These are phyloP conservation scores for Tricholoma sp. DNA, from an alignment of 768 basidiomycete species.

Conservation along the genomic window DNA sequence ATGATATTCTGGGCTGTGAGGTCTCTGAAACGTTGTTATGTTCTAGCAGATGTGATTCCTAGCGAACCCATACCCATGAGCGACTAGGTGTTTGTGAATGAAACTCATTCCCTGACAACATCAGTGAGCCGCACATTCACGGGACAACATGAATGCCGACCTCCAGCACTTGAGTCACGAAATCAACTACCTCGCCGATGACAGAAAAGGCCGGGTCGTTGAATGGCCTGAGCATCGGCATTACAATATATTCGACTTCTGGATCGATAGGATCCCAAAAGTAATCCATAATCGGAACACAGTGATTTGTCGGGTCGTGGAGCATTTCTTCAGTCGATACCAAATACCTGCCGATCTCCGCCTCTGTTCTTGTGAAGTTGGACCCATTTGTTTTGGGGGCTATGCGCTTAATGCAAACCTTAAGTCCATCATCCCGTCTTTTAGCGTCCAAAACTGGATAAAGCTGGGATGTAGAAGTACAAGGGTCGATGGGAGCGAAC, in stretches of 20 bases:
- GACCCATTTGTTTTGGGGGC: too few relatives aligned
- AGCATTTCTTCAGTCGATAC: not conserved
- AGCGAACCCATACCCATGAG: conserved; percentile 22
- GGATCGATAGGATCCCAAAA: conserved; percentile 12
- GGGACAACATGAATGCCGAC: not conserved
- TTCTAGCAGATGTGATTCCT: not conserved
- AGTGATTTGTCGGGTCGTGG: conserved; percentile 8
- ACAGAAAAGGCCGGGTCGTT: conserved; percentile 28
- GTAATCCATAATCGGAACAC: conserved; percentile 16
- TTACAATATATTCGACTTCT: conserved; percentile 20
- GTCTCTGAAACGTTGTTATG: conserved; percentile 16
- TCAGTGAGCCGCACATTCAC: not conserved
- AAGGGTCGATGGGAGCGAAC: too few relatives aligned
- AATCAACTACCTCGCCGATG: conserved; percentile 25
- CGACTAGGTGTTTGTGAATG: conserved; percentile 26
- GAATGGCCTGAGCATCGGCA: conserved; percentile 33
- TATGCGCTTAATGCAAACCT: too few relatives aligned
- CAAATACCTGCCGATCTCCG: conserved; percentile 4
- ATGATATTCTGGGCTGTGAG: conserved; percentile 30
- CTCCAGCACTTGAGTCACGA: conserved; percentile 25
- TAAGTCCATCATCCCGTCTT: not conserved
- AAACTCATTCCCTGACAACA: conserved; percentile 22
- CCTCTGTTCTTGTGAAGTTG: too few relatives aligned
- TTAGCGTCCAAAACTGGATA: conserved; percentile 8
- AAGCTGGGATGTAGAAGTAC: not conserved